These are phyloP conservation scores for Tylopilus sp. DNA, from an alignment of 768 basidiomycete genomes.

Conservation along the genomic window DNA sequence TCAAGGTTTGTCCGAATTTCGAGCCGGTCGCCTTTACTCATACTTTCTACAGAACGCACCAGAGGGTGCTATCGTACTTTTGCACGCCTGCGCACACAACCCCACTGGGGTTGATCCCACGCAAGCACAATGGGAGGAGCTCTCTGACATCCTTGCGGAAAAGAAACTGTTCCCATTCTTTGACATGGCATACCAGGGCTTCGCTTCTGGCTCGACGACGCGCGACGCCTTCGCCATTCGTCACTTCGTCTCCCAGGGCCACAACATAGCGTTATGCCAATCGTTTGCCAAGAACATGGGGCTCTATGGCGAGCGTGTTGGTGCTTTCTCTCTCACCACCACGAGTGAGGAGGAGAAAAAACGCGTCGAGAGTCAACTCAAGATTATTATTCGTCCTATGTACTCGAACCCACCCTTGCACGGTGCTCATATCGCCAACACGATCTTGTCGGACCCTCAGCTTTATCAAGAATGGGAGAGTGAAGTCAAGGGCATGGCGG, in stretches of 20 bases:
- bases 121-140: slow-evolving; percentile 84
- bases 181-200: slow-evolving; percentile 99
- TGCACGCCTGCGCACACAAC: slow-evolving; percentile 99
- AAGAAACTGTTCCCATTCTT: slow-evolving; percentile 96
- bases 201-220: slow-evolving; percentile 89
- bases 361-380: slow-evolving; percentile 89
- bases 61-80: slow-evolving; percentile 76
- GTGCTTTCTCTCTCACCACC: slow-evolving; percentile 87
- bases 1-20: slow-evolving; percentile 54
- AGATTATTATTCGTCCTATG: slow-evolving; percentile 93
- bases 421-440: slow-evolving; percentile 82
- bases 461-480: slow-evolving; percentile 86
- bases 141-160: slow-evolving; percentile 84
- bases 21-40: slow-evolving; percentile 12
- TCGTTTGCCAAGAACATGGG: slow-evolving; percentile 99
- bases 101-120: slow-evolving; percentile 98
- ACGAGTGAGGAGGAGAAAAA: slow-evolving; percentile 70
- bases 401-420: slow-evolving; percentile 97
- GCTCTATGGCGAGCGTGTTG: slow-evolving; percentile 96
- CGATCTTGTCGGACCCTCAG: slow-evolving; percentile 71
- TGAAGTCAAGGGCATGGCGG: slow-evolving; percentile 95
- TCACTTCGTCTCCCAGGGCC: slow-evolving; percentile 87
- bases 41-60: slow-evolving; percentile 51
- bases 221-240: slow-evolving; percentile 94
- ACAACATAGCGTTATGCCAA: slow-evolving; percentile 88